phyloP scores from a whole-genome alignment of 2,329 filamentous ascomycete genomes.

The Trichoderma breve region DNA sequence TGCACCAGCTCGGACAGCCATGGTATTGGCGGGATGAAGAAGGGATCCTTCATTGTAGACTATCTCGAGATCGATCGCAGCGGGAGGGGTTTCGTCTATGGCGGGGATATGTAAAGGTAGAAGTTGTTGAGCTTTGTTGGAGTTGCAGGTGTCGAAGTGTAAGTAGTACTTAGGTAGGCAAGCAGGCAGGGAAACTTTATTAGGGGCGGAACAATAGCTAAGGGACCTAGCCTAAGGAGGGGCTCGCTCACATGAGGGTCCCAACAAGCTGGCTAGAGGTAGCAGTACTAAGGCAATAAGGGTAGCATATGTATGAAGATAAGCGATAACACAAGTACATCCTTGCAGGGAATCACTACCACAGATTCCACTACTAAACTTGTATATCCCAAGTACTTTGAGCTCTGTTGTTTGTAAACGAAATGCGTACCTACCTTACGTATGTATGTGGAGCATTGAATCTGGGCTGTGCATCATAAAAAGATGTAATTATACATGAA shows the following conservation, averaged over 20 bases:
- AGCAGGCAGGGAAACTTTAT: neutral
- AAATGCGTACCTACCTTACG: neutral
- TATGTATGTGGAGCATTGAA: neutral
- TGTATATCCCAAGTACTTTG: neutral
- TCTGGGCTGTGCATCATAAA: neutral
- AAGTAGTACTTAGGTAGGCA: neutral
- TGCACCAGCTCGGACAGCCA: conserved; percentile 55
- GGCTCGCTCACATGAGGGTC: neutral
- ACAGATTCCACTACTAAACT: neutral
- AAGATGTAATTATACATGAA: neutral
- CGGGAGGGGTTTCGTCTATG: neutral
- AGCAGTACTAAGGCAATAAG: neutral
- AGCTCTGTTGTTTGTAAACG: neutral
- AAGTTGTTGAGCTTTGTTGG: neutral
- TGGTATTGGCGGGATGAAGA: conserved; percentile 61
- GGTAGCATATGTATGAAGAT: neutral
- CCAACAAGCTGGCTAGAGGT: neutral
- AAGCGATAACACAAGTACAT: conserved; percentile 9
- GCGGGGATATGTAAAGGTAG: neutral
- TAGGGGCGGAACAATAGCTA: neutral
- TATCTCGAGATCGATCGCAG: neutral
- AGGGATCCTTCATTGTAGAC: conserved; percentile 67
- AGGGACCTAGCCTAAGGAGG: neutral
- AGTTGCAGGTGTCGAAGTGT: neutral
- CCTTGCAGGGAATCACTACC: neutral